These are phyloP conservation scores for Carex myosuroides DNA, from an alignment of 176 grass and related monocot genomes.

Conservation along the genomic window DNA sequence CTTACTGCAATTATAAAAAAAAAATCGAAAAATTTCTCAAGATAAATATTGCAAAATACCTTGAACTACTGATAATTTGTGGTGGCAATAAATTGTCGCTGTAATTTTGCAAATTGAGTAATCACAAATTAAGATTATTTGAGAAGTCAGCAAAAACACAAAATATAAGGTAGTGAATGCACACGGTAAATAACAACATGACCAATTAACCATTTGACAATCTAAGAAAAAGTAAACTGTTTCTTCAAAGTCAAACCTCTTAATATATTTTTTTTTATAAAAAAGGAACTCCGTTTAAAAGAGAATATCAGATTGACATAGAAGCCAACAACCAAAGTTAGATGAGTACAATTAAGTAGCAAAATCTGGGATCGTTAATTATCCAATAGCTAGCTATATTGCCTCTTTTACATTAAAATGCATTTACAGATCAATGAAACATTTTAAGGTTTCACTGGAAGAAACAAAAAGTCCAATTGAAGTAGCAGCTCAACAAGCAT, in stretches of 20 bases:
- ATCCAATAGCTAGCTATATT: neutral
- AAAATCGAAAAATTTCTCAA: neutral
- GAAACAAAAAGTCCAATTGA: neutral
- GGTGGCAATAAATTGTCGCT: neutral
- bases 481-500: neutral
- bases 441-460: neutral
- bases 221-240: neutral
- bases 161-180: neutral
- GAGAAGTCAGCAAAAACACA: neutral
- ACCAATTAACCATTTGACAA: too few species aligned
- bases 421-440: neutral
- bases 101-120: neutral
- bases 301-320: neutral
- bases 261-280: neutral
- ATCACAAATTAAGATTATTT: neutral
- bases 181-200: neutral
- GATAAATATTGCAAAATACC: neutral
- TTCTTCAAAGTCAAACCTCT: neutral
- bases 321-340: neutral
- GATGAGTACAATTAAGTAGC: neutral
- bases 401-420: neutral
- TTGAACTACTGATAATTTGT: neutral
- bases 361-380: neutral
- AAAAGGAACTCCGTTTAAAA: neutral
- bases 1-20: neutral